These are phyloP conservation scores for Penicillium steckii DNA, from an alignment of 495 filamentous ascomycete species.

Conservation along the genomic window DNA sequence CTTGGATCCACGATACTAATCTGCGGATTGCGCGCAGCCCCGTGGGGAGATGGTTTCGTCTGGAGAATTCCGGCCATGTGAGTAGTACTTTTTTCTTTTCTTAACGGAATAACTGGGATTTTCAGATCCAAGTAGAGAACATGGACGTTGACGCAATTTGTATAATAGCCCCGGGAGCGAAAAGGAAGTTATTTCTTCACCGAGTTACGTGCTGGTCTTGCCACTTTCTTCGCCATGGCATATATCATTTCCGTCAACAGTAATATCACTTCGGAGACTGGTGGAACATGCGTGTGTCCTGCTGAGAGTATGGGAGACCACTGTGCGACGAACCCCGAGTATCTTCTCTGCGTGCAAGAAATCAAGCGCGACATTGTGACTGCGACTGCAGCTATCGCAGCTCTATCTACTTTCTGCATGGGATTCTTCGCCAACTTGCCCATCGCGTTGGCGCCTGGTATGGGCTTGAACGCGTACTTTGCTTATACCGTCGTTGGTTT, in stretches of 20 bases:
- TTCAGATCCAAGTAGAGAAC: too few relatives aligned
- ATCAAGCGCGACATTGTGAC: conserved; percentile 76
- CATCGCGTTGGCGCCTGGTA: conserved; percentile 74
- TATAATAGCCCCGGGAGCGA: conserved; percentile 54
- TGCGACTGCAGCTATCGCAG: conserved; percentile 75
- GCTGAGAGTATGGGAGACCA: conserved; percentile 41
- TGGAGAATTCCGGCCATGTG: conserved; percentile 75
- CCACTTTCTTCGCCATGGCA: conserved; percentile 87
- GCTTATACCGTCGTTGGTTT: conserved; percentile 77
- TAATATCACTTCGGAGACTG: conserved; percentile 61
- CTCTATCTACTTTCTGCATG: conserved; percentile 69
- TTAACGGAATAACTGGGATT: too few relatives aligned
- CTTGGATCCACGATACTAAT: conserved; percentile 54
- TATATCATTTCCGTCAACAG: conserved; percentile 78
- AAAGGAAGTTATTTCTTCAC: conserved; percentile 78
- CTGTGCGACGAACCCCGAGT: conserved; percentile 57
- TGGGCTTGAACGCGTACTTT: conserved; percentile 85
- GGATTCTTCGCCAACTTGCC: conserved; percentile 71
- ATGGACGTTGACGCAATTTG: not conserved
- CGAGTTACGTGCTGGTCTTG: conserved; percentile 73
- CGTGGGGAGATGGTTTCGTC: conserved; percentile 69
- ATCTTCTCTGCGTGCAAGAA: conserved; percentile 61
- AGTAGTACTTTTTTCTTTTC: conserved; percentile 26
- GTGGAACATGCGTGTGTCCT: conserved; percentile 76
- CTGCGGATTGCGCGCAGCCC: conserved; percentile 52